These are phyloP conservation scores for Urtica urens DNA, from an alignment of 306 rosid genomes.

Conservation along the genomic window DNA sequence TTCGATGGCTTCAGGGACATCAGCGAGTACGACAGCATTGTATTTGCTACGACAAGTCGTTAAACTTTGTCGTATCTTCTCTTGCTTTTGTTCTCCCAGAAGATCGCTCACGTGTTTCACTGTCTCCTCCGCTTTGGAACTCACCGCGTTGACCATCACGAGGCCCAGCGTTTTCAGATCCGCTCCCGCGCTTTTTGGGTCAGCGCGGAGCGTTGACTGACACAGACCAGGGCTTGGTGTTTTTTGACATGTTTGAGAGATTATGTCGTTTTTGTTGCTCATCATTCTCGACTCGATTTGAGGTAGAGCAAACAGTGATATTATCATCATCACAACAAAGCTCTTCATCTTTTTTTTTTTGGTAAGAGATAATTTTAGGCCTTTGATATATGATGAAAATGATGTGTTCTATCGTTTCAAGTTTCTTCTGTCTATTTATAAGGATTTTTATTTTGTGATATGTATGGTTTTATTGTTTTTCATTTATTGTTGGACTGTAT, in stretches of 20 bases:
- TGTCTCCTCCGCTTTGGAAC: conserved; percentile 15
- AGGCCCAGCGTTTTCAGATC: conserved; percentile 25
- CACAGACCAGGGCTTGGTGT: conserved; percentile 33
- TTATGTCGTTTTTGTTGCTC: conserved; percentile 9
- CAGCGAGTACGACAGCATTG: conserved; percentile 18
- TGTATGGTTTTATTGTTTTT: too few relatives aligned
- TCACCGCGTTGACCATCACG: conserved; percentile 21
- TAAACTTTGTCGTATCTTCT: neutral
- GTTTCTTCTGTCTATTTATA: too few relatives aligned
- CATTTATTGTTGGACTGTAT: too few relatives aligned
- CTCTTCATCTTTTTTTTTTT: neutral
- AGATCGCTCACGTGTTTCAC: conserved; percentile 27
- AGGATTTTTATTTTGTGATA: too few relatives aligned
- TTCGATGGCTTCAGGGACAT: conserved; percentile 27
- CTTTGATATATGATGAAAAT: too few relatives aligned
- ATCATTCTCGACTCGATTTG: neutral
- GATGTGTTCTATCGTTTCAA: too few relatives aligned
- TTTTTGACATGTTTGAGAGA: conserved; percentile 28
- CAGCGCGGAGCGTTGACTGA: conserved; percentile 18
- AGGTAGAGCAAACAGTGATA: neutral
- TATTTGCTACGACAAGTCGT: conserved; percentile 15
- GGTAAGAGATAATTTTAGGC: neutral
- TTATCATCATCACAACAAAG: neutral
- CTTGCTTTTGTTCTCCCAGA: conserved; percentile 20
- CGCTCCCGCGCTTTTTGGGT: conserved; percentile 18